Base-by-base conservation (phyloP, 2,329 filamentous ascomycete genomes). In the Calonectria pseudoturangicola region DNA sequence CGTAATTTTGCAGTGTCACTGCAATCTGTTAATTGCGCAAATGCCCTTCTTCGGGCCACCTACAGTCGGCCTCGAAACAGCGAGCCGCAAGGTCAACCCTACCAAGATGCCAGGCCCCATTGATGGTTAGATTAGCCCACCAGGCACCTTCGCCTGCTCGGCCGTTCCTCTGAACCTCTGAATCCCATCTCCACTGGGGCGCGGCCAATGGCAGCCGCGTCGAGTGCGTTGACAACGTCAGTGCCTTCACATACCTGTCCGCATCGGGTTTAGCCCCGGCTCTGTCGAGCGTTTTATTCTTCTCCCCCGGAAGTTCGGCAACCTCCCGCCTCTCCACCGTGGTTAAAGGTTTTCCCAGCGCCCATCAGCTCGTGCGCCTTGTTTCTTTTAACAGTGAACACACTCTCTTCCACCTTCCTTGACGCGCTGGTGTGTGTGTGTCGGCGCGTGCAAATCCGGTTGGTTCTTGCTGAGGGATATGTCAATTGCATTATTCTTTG, bases 331-430 rank as follows among this genome's bases (percentile, higher is more conserved):
- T 60, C 62, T 54, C 54, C 68, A 70, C 67, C 21, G 48, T 65
- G 71, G 71, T 66, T 73, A 73, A 73, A 70, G 51, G 33, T 70
- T 73, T 70, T 70, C 71, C 71, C 67, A 39, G 66, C 66, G n/a
- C 47, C 13, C 25, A 36, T 36, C 10, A 36, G 7, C 10, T 6
- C 21, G 21, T 21, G 3, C 12, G 8, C 10, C 12, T 36, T 36
- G 8, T 13, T 36, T 36, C 33, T 36, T 36, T 36, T 36, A 36
- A 36, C 33, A 36, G 33, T 13, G 33, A 9, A 36, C 33, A 3
- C 33, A 10, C 33, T 36, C 13, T 25, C 30, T 21, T 21, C 21
- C 21, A 21, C 5, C 25, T 10, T 33, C 15, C 28, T 41, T 41
- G n/a, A 7, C 2, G 16, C 21, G 12, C 3, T 3, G 33, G 30